phyloP scores from a whole-genome alignment of 768 basidiomycete genomes.

The Hygrophorus russula region DNA sequence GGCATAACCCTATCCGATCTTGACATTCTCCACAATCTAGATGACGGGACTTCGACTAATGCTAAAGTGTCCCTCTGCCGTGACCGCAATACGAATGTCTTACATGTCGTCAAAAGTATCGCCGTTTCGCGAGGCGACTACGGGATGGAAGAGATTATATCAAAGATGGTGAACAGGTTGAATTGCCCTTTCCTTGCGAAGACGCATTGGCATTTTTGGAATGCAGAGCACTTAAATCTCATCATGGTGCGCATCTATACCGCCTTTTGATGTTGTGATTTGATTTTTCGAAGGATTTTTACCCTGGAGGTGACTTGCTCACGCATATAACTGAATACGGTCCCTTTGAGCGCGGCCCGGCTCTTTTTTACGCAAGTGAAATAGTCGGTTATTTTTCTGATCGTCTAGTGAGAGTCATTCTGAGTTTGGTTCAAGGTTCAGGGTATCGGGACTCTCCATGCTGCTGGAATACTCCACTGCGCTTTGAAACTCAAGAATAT shows the following conservation, averaged over 20 bases:
- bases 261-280: background rate
- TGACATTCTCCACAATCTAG: conserved; percentile 16
- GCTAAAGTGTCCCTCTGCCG: conserved; percentile 11
- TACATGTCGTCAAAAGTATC: conserved; percentile 21
- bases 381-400: conserved; percentile 24
- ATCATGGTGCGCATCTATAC: conserved; percentile 23
- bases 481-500: conserved; percentile 33
- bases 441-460: conserved; percentile 33
- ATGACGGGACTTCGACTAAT: conserved; percentile 4
- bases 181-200: conserved; percentile 25
- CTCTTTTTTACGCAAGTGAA: conserved; percentile 35
- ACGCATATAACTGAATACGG: conserved; percentile 22
- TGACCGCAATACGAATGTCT: conserved; percentile 19
- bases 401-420: background rate
- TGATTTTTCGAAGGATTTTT: conserved; percentile 19
- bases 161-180: conserved; percentile 24
- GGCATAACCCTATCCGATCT: conserved; percentile 19
- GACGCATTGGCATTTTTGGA: conserved; percentile 29
- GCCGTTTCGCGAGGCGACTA: conserved; percentile 6
- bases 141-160: conserved; percentile 22
- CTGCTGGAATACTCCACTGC: conserved; percentile 34
- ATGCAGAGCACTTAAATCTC: conserved; percentile 25
- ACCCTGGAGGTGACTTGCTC: conserved; percentile 19
- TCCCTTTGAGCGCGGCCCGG: conserved; percentile 21
- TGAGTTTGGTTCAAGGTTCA: conserved; percentile 19